Conservation (phyloP, 139 green algal genomes). For the Eudorina sp. region DNA sequence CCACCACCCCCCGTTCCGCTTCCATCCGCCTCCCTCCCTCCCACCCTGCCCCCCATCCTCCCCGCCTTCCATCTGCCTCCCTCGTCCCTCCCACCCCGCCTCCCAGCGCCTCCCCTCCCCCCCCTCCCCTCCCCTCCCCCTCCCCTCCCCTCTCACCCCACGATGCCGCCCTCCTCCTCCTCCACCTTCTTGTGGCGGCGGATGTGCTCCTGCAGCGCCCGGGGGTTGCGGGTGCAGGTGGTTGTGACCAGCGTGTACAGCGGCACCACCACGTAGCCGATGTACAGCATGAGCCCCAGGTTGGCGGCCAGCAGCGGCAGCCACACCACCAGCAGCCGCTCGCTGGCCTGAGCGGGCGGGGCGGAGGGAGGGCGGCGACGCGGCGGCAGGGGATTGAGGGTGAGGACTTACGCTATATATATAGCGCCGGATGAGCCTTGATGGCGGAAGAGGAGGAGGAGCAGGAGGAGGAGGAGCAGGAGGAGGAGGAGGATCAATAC, state of each 20-base stretch:
- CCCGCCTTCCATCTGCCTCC: not conserved
- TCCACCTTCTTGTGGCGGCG: constrained; percentile 41
- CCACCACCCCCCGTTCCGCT: too few relatives aligned
- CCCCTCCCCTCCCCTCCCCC: not conserved
- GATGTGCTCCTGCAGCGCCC: constrained; percentile 24
- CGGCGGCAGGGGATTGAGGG: too few relatives aligned
- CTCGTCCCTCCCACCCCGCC: not conserved
- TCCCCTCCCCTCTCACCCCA: constrained; percentile 12
- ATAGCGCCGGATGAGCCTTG: too few relatives aligned
- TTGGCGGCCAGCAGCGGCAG: constrained; percentile 42
- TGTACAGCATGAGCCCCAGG: constrained; percentile 36
- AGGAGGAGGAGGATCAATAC: too few relatives aligned
- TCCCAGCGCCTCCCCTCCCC: not conserved
- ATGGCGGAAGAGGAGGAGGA: too few relatives aligned
- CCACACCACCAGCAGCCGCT: constrained; percentile 41
- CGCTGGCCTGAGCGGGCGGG: not conserved
- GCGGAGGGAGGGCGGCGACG: not conserved
- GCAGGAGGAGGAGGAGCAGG: too few relatives aligned
- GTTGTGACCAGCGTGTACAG: constrained; percentile 32
- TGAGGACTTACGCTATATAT: too few relatives aligned
- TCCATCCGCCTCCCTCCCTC: too few relatives aligned
- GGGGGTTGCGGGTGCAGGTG: constrained; percentile 26
- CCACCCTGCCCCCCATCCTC: not conserved
- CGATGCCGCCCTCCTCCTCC: constrained; percentile 48
- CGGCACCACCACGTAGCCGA: constrained; percentile 47